These are phyloP conservation scores for Brassica napus DNA, from an alignment of 345 rosid genomes.

Conservation along the genomic window DNA sequence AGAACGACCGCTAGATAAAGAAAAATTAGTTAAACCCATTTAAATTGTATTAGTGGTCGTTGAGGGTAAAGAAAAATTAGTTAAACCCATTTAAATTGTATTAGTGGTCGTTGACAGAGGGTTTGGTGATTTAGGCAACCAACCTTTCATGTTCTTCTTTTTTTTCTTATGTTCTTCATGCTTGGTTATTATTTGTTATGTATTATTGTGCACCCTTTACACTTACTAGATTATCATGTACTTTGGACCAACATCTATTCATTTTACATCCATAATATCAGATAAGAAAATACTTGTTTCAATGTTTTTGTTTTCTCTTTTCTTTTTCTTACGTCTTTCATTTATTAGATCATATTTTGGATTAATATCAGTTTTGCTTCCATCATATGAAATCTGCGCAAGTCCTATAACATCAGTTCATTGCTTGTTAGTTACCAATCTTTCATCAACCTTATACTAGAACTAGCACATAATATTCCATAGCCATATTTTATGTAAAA, in stretches of 20 bases:
- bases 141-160: slow-evolving; percentile 4
- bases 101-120: neutral
- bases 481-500: neutral
- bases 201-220: neutral
- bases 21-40: neutral
- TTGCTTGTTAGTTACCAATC: neutral
- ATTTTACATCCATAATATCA: neutral
- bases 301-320: neutral
- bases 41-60: neutral
- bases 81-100: neutral
- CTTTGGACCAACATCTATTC: neutral
- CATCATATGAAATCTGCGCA: neutral
- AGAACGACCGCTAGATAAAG: neutral
- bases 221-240: neutral
- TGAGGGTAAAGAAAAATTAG: neutral
- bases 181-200: neutral
- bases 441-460: neutral
- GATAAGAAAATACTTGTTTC: neutral
- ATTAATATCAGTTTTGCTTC: neutral
- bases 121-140: slow-evolving; percentile 29
- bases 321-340: neutral
- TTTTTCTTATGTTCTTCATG: neutral
- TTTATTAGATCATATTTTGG: neutral
- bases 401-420: neutral
- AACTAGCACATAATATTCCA: neutral